Evolutionary conservation across 2,329 filamentous ascomycete genomes (phyloP).

Genomic region (Aureobasidium sp.): DNA sequence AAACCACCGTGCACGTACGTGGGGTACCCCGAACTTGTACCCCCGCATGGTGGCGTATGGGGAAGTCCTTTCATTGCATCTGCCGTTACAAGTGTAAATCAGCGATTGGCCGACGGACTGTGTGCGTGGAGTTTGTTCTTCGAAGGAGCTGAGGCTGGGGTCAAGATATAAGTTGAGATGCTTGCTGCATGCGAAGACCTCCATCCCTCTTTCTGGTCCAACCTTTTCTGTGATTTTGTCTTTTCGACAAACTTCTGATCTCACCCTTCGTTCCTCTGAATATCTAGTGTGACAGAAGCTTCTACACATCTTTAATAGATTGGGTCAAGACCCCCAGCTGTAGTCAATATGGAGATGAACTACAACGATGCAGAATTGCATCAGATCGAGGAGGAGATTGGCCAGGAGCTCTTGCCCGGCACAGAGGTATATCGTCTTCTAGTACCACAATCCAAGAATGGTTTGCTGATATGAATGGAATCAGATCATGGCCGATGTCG

Average conservation of each 20-base stretch:
- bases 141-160: background rate
- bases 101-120: background rate
- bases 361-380: constrained; percentile 33
- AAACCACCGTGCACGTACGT: background rate
- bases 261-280: background rate
- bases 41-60: background rate
- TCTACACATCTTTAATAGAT: background rate
- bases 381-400: constrained; percentile 44
- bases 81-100: background rate
- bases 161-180: background rate
- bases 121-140: background rate
- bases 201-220: background rate
- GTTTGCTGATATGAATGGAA: background rate
- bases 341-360: constrained; percentile 39
- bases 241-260: background rate
- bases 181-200: background rate
- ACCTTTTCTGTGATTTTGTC: background rate
- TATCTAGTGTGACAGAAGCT: background rate
- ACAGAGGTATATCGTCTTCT: constrained; percentile 32
- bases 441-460: background rate
- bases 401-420: constrained; percentile 46
- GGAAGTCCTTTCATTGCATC: background rate
- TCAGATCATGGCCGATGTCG: constrained; percentile 50
- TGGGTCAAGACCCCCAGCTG: background rate
- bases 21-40: background rate